A percentile compares a stretch with the other conserved stretches of the same genome.
These are phyloP conservation scores for Stephanocyclus meneghinianus DNA, from an alignment of 352 stramenopile genomes.

Conservation along the genomic window DNA sequence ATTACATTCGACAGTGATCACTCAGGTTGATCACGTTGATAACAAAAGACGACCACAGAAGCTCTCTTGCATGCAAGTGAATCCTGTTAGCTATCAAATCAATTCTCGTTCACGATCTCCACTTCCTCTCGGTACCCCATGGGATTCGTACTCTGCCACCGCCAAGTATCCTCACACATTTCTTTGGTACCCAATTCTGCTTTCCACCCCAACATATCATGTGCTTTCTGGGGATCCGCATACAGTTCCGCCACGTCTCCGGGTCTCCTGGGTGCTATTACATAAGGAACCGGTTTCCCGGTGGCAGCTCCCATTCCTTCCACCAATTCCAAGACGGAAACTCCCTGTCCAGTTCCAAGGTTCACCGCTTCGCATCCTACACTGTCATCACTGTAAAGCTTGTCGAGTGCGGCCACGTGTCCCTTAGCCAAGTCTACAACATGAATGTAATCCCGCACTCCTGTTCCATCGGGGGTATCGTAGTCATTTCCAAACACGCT, in stretches of 20 bases:
- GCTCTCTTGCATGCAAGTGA: neutral
- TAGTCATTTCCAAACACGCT: slow-evolving; percentile 90
- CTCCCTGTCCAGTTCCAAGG: slow-evolving; percentile 85
- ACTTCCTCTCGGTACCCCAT: slow-evolving; percentile 81
- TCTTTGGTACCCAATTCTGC: slow-evolving; percentile 83
- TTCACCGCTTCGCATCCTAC: slow-evolving; percentile 85
- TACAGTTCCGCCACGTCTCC: slow-evolving; percentile 87
- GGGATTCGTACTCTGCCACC: slow-evolving; percentile 88
- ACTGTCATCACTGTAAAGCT: slow-evolving; percentile 67
- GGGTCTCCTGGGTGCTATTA: slow-evolving; percentile 67
- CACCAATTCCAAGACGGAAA: slow-evolving; percentile 87
- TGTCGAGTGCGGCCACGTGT: slow-evolving; percentile 86
- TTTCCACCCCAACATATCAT: slow-evolving; percentile 84
- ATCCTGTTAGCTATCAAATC: neutral
- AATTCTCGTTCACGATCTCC: slow-evolving; percentile 43
- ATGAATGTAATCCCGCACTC: slow-evolving; percentile 91
- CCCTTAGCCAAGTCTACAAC: slow-evolving; percentile 89
- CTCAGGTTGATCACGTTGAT: too few relatives aligned
- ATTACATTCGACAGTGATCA: too few relatives aligned
- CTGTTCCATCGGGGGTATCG: slow-evolving; percentile 89
- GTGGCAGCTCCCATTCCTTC: slow-evolving; percentile 85
- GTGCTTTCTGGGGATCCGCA: slow-evolving; percentile 79
- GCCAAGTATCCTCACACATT: slow-evolving; percentile 89
- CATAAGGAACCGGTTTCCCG: slow-evolving; percentile 76
- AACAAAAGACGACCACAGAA: neutral